These are phyloP conservation scores for Colletotrichum truncatum DNA, from an alignment of 2,329 filamentous ascomycete genomes.

Conservation along the genomic window DNA sequence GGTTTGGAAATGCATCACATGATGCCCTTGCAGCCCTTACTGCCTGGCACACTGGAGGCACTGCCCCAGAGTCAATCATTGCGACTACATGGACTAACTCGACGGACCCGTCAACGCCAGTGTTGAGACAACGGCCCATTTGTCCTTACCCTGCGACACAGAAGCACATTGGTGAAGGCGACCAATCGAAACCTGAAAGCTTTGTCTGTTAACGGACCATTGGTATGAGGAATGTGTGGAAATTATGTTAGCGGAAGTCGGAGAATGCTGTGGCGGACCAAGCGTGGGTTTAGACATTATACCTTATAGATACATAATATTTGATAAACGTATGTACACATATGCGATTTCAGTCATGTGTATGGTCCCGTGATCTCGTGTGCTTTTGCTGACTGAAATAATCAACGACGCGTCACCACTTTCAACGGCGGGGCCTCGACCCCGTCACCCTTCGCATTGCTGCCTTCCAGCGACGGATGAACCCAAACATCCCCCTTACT, in stretches of 20 bases:
- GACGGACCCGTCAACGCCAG: constrained; percentile 40
- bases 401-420: not conserved
- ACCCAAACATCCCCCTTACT: not conserved
- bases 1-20: constrained; percentile 44
- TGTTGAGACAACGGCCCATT: constrained; percentile 54
- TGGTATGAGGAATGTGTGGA: not conserved
- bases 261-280: not conserved
- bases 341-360: not conserved
- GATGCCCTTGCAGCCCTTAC: constrained; percentile 49
- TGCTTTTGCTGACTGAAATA: not conserved
- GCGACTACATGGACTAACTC: constrained; percentile 43
- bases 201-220: not conserved
- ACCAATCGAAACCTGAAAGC: constrained; percentile 4
- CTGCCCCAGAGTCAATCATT: constrained; percentile 41
- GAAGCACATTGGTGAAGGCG: not conserved
- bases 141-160: constrained; percentile 48
- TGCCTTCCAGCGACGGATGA: not conserved
- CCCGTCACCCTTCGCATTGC: not conserved
- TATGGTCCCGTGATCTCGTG: constrained; percentile 1
- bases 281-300: not conserved
- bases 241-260: not conserved
- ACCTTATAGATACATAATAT: constrained; percentile 3
- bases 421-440: not conserved
- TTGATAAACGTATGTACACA: constrained; percentile 3
- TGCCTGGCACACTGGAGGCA: constrained; percentile 47